Evolutionary conservation across 257 asterid genomes (phyloP).

Genomic region (Mentha longifolia): DNA sequence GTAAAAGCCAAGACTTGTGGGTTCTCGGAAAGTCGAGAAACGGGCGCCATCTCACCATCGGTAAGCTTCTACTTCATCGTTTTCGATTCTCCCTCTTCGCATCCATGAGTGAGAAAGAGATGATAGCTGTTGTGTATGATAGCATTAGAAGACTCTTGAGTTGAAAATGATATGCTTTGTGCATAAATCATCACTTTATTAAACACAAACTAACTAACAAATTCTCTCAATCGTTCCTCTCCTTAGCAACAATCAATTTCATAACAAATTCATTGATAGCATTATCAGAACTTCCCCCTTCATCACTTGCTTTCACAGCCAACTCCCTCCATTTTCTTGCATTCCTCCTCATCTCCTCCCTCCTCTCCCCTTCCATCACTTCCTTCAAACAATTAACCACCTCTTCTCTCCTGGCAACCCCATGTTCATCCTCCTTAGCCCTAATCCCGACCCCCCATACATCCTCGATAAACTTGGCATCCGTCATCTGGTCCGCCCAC

Average conservation of each 20-base stretch:
- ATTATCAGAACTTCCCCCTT: constrained; percentile 65
- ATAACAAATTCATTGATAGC: constrained; percentile 56
- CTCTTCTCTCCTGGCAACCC: constrained; percentile 58
- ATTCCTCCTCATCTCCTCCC: constrained; percentile 52
- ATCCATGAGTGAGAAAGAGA: not conserved
- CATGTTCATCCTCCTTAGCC: constrained; percentile 58
- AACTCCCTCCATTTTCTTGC: constrained; percentile 51
- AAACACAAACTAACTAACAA: not conserved
- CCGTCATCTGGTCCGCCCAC: constrained; percentile 72
- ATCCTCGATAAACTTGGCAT: constrained; percentile 68
- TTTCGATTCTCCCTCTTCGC: not conserved
- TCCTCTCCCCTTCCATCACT: constrained; percentile 55
- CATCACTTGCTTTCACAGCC: constrained; percentile 54
- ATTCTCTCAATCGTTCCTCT: not conserved
- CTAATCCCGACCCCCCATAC: constrained; percentile 64
- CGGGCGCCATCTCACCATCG: not conserved
- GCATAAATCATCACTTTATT: not conserved
- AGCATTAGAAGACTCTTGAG: not conserved
- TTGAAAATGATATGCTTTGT: too few relatives aligned
- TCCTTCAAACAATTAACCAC: constrained; percentile 48
- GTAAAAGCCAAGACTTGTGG: not conserved
- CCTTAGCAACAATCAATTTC: constrained; percentile 20
- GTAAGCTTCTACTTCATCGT: not conserved
- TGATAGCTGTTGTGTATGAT: constrained; percentile 2
- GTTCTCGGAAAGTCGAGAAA: too few relatives aligned